phyloP scores from a whole-genome alignment of 352 stramenopile genomes.

The Phytopythium cucurbitacearum region DNA sequence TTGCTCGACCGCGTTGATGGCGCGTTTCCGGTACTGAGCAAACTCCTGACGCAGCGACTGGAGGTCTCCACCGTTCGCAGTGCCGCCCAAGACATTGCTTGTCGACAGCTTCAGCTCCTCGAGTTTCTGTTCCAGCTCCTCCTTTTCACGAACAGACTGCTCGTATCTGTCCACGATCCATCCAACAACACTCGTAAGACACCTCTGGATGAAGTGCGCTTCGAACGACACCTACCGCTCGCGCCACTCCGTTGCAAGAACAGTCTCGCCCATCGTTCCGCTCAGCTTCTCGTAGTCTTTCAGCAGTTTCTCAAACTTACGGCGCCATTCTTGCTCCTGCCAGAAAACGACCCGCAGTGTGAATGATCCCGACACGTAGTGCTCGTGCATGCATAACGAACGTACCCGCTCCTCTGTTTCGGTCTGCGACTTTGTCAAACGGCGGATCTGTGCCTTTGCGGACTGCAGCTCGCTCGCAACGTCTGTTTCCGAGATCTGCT shows the following conservation, averaged over 20 bases:
- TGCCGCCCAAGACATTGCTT: conserved; percentile 25
- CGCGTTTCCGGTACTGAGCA: conserved; percentile 71
- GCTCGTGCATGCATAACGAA: background rate
- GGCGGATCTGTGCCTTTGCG: conserved; percentile 64
- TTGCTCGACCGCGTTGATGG: conserved; percentile 74
- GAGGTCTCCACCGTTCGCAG: conserved; percentile 37
- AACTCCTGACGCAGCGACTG: conserved; percentile 74
- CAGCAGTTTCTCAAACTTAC: conserved; percentile 82
- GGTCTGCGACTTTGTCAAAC: conserved; percentile 67
- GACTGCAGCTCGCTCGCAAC: conserved; percentile 64
- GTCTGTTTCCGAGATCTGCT: conserved; percentile 79
- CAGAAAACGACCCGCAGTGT: background rate
- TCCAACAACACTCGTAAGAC: background rate
- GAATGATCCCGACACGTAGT: background rate
- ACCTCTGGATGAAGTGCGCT: background rate
- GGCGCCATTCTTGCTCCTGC: conserved; percentile 73
- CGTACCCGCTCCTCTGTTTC: conserved; percentile 74
- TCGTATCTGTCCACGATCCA: conserved; percentile 46
- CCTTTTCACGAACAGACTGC: conserved; percentile 66
- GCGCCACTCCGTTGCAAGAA: conserved; percentile 81
- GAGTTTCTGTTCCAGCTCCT: conserved; percentile 71
- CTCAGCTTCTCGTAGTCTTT: conserved; percentile 87
- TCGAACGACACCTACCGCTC: conserved; percentile 33
- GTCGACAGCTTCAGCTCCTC: conserved; percentile 48
- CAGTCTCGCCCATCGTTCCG: conserved; percentile 81